Conservation (phyloP, 306 rosid genomes). For the Hippophae tibetana region DNA sequence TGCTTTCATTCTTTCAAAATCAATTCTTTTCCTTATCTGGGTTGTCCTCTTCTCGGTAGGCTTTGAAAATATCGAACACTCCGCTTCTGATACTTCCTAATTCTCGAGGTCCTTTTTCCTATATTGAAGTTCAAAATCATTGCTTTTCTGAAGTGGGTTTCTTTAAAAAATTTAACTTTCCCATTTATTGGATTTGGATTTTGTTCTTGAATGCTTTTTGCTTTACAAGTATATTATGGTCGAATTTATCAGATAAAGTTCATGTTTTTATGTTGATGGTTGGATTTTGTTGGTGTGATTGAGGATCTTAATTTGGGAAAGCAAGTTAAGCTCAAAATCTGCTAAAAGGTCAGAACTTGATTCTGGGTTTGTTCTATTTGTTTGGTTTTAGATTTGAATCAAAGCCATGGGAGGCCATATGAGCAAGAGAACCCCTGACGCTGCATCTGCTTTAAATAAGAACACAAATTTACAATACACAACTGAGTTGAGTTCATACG, state of each 20-base stretch:
- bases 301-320: not conserved
- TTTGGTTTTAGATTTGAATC: constrained; percentile 17
- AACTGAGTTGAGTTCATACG: constrained; percentile 61
- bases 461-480: constrained; percentile 37
- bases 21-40: constrained; percentile 26
- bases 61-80: constrained; percentile 6
- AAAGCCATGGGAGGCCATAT: constrained; percentile 65
- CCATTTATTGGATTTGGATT: constrained; percentile 11
- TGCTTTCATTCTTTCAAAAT: constrained; percentile 33
- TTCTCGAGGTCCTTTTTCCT: not conserved
- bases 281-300: not conserved
- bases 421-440: constrained; percentile 54
- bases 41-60: constrained; percentile 21
- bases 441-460: constrained; percentile 32
- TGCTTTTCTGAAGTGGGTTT: not conserved
- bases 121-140: not conserved
- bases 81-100: not conserved
- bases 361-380: constrained; percentile 21
- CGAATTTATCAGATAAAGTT: constrained; percentile 3
- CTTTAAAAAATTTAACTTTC: constrained; percentile 3
- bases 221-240: no score
- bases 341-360: constrained; percentile 17
- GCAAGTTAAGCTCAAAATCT: constrained; percentile 1
- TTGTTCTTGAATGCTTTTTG: not conserved
- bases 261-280: not conserved